These are phyloP conservation scores for Ascosphaera acerosa DNA, from an alignment of 2,329 filamentous ascomycete genomes.

Conservation along the genomic window DNA sequence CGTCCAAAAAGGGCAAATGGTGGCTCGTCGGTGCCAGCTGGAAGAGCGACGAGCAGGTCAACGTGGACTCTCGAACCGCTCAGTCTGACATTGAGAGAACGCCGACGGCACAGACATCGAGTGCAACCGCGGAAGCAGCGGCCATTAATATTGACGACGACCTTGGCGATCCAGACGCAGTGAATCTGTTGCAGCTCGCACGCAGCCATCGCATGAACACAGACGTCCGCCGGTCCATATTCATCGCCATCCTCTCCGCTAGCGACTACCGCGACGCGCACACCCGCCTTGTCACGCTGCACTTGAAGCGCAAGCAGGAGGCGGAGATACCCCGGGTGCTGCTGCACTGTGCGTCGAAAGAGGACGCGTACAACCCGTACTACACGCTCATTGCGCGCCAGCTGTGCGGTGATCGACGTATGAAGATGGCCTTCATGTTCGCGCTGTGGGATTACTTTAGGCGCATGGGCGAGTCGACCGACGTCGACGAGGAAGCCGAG, in stretches of 20 bases:
- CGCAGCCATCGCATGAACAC: conserved; percentile 68
- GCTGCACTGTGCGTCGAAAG: conserved; percentile 62
- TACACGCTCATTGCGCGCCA: conserved; percentile 66
- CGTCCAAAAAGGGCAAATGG: conserved; percentile 82
- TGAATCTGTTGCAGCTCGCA: conserved; percentile 50
- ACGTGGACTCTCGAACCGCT: no score
- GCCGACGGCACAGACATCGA: conserved; percentile 3
- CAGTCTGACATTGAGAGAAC: conserved; percentile 5
- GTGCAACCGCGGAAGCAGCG: conserved; percentile 8
- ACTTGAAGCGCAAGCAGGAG: conserved; percentile 64
- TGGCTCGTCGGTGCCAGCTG: conserved; percentile 97
- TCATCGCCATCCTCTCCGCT: conserved; percentile 69
- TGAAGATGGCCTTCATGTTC: conserved; percentile 70
- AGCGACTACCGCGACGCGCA: conserved; percentile 66
- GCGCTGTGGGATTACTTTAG: conserved; percentile 69
- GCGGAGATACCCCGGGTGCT: conserved; percentile 70
- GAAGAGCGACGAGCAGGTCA: conserved; percentile 21
- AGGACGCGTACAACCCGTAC: conserved; percentile 72
- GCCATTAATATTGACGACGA: conserved; percentile 11
- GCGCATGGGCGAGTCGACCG: conserved; percentile 47
- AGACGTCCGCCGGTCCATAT: conserved; percentile 68
- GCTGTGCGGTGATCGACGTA: conserved; percentile 38
- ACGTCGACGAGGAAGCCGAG: conserved; percentile 33
- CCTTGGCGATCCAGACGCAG: conserved; percentile 20
- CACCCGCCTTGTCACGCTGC: conserved; percentile 51